A percentile compares a stretch with the other conserved stretches of the same genome.
Evolutionary conservation across 495 filamentous ascomycete genomes (phyloP).

Genomic region (Hypoxylon fuscum): DNA sequence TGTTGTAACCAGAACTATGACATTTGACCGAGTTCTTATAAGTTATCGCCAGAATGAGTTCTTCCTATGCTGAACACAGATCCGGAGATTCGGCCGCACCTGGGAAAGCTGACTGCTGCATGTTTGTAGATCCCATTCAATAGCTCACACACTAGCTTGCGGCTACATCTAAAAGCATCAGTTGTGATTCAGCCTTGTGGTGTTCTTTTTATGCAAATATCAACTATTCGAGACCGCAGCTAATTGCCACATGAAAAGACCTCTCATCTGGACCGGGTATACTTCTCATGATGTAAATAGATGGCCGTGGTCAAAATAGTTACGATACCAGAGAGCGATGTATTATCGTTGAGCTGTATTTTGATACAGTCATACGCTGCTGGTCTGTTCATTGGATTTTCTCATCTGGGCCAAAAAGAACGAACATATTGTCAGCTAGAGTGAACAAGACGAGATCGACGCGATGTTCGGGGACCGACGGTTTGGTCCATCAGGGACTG

Average conservation of each 20-base stretch:
- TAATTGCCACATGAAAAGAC: background rate
- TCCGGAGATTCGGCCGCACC: conserved; percentile 14
- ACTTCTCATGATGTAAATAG: no score
- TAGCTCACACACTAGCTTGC: conserved; percentile 21
- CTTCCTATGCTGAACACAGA: background rate
- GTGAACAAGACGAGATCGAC: conserved; percentile 6
- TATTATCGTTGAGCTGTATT: no score
- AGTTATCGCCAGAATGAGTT: background rate
- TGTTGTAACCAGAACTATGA: conserved; percentile 6
- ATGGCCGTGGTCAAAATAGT: no score
- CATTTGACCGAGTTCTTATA: conserved; percentile 24
- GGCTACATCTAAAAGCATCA: conserved; percentile 19
- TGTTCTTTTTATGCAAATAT: conserved; percentile 24
- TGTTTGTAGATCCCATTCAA: conserved; percentile 33
- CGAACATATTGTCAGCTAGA: background rate
- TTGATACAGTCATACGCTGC: no score
- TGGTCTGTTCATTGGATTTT: no score
- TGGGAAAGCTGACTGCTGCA: conserved; percentile 3
- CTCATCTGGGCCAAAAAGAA: no score
- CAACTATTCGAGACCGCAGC: background rate
- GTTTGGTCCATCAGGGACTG: no score
- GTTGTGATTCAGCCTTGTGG: conserved; percentile 27
- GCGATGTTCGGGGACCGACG: background rate
- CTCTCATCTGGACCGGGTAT: no score
- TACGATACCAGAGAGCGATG: background rate